Evolutionary conservation across 352 stramenopile species (phyloP).

Genomic region (Phytophthora megakarya): DNA sequence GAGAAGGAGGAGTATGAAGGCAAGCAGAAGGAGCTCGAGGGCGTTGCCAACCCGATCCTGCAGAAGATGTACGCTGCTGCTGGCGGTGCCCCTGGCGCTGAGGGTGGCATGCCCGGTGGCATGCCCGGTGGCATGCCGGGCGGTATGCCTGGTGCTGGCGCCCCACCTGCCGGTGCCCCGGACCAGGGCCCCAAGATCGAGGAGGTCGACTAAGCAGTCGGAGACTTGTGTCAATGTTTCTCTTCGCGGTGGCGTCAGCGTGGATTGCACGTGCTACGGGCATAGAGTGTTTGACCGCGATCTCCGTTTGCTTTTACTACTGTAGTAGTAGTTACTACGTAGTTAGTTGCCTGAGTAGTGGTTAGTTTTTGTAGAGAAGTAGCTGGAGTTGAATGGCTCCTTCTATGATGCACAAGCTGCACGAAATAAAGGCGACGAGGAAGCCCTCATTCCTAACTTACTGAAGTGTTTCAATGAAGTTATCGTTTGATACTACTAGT

Average conservation of each 20-base stretch:
- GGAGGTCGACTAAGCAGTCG: slow-evolving; percentile 70
- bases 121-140: slow-evolving; percentile 41
- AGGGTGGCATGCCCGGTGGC: slow-evolving; percentile 44
- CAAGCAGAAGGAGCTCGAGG: slow-evolving; percentile 91
- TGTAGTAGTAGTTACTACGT: no score
- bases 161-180: slow-evolving; percentile 35
- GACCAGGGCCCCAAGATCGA: slow-evolving; percentile 83
- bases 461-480: no score
- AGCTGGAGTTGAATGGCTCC: slow-evolving; percentile 31
- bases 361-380: slow-evolving; percentile 37
- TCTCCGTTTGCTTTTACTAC: slow-evolving; percentile 24
- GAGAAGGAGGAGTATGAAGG: slow-evolving; percentile 86
- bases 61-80: slow-evolving; percentile 82
- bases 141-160: slow-evolving; percentile 33
- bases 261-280: slow-evolving; percentile 38
- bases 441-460: slow-evolving; percentile 28
- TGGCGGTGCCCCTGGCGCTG: slow-evolving; percentile 46
- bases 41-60: slow-evolving; percentile 84
- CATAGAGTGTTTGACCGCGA: slow-evolving; percentile 32
- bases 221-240: slow-evolving; percentile 23
- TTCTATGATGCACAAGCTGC: slow-evolving; percentile 30
- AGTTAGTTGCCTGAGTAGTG: slow-evolving; percentile 26
- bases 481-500: no score
- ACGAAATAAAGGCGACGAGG: slow-evolving; percentile 33
- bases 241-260: slow-evolving; percentile 33